Evolutionary conservation across 2,329 filamentous ascomycete genomes (phyloP), one percentile per base, ranked within the genome.

Genomic region (Xylaria hypoxylon): DNA sequence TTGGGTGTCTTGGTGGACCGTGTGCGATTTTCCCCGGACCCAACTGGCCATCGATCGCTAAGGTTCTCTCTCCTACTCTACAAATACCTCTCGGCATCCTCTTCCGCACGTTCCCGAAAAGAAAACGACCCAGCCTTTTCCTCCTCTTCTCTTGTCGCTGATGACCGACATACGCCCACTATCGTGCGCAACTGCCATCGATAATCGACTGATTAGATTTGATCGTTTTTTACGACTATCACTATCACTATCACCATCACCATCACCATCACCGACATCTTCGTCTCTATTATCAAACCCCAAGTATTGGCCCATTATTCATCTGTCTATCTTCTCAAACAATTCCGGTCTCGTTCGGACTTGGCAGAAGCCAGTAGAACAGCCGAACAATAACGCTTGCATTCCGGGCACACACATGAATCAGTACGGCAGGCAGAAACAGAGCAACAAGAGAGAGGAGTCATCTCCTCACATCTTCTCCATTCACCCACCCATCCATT

Each of bases 81-180:
- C 26, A 64, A 26, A 28, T 35, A 40, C 56, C 57, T 64, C 55
- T 60, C 65, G 62, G 65, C 68, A 64, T 57, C 51, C 44, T 63
- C 59, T 70, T 62, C 62, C 65, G 62, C 59, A 64, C 51, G 62
- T 64, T 64, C 65, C 68, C 65, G 62, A 64, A 45, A 26, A 59
- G 61, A 45, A 26, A 59, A 61, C 35, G 8, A 51, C 55, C 19
- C 38, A 47, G 17, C 44, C 44, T 53, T 64, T 47, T 31, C 35
- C 3, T 40, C 33, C 48, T 22, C 15, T 48, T 59, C 15, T 22
- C 47, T 33, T 62, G 24, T 22, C 57, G 60, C 24, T 56, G 19
- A 55, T 62, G 51, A 35, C 44, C 28, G 48, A 53, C 47, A 51
- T 10, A 48, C 24, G 15, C 52, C 51, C 31, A 24, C 26, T 35